Evolutionary conservation across 2,329 filamentous ascomycete species (phyloP).

Genomic region (Microsporum audouinii): DNA sequence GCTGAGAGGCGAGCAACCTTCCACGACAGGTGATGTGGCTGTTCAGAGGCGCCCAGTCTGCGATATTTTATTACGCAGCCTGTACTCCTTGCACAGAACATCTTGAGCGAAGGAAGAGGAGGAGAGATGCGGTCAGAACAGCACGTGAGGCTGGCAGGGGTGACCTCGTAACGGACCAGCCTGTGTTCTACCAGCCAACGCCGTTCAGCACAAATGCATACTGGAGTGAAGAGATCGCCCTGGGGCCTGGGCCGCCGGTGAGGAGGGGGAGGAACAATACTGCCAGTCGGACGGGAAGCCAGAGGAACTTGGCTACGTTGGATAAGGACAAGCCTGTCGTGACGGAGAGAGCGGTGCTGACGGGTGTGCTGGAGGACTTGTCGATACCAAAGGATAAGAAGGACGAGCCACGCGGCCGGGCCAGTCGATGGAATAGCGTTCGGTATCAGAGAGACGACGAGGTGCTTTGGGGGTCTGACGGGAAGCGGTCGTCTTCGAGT

Average conservation of each 20-base stretch:
- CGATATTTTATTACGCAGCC: slow-evolving; percentile 40
- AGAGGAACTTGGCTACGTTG: slow-evolving; percentile 45
- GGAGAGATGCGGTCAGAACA: slow-evolving; percentile 57
- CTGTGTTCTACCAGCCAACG: slow-evolving; percentile 63
- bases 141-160: slow-evolving; percentile 52
- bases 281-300: slow-evolving; percentile 48
- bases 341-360: slow-evolving; percentile 14
- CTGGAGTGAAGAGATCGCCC: slow-evolving; percentile 75
- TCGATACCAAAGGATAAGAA: slow-evolving; percentile 18
- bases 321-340: slow-evolving; percentile 13
- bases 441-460: slow-evolving; percentile 83
- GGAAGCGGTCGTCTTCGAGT: slow-evolving; percentile 46
- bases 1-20: background rate
- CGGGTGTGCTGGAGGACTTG: slow-evolving; percentile 11
- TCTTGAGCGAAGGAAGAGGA: slow-evolving; percentile 57
- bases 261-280: slow-evolving; percentile 45
- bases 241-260: slow-evolving; percentile 64
- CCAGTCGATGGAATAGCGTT: slow-evolving; percentile 59
- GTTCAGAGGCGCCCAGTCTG: slow-evolving; percentile 39
- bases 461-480: slow-evolving; percentile 60
- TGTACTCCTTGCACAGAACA: slow-evolving; percentile 55
- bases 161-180: slow-evolving; percentile 50
- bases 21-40: slow-evolving; percentile 31
- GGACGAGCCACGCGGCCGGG: slow-evolving; percentile 38
- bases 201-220: slow-evolving; percentile 80